phyloP scores from a whole-genome alignment of 179 eudicot genomes.

The Drosera spatulata region DNA sequence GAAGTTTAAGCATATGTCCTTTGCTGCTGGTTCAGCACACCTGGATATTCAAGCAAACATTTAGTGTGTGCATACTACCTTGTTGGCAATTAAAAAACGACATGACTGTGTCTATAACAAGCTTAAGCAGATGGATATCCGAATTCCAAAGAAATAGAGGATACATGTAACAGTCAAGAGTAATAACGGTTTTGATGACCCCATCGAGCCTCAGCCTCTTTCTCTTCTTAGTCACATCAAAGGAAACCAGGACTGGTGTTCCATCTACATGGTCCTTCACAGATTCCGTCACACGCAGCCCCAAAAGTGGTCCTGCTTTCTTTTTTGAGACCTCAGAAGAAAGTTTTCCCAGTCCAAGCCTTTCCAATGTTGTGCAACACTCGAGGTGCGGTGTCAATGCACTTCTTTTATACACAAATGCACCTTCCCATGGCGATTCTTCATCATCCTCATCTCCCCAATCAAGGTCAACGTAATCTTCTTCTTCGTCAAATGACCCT shows the following conservation, averaged over 20 bases:
- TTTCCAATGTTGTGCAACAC: constrained; percentile 84
- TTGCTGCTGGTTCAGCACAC: constrained; percentile 71
- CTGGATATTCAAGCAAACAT: constrained; percentile 20
- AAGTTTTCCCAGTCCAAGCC: constrained; percentile 59
- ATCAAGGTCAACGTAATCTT: too few relatives aligned
- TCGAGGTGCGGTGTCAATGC: constrained; percentile 55
- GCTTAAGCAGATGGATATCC: too few relatives aligned
- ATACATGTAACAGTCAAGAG: constrained; percentile 78
- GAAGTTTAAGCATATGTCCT: constrained; percentile 61
- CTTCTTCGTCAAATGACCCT: too few relatives aligned
- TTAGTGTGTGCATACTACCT: neutral
- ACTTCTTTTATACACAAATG: constrained; percentile 64
- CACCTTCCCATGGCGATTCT: constrained; percentile 86
- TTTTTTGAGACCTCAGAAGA: constrained; percentile 53
- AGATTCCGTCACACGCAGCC: constrained; percentile 62
- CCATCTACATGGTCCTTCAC: constrained; percentile 70
- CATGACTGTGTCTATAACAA: too few relatives aligned
- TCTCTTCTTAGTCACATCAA: constrained; percentile 70
- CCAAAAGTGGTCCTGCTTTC: constrained; percentile 63
- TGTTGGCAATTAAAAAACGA: too few relatives aligned
- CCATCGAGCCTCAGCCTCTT: constrained; percentile 77
- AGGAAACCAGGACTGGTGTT: constrained; percentile 69
- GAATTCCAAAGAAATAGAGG: too few relatives aligned
- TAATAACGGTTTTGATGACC: constrained; percentile 65
- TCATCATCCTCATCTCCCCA: constrained; percentile 13